phyloP scores from a whole-genome alignment of 306 rosid genomes.

The Alnus rubra region DNA sequence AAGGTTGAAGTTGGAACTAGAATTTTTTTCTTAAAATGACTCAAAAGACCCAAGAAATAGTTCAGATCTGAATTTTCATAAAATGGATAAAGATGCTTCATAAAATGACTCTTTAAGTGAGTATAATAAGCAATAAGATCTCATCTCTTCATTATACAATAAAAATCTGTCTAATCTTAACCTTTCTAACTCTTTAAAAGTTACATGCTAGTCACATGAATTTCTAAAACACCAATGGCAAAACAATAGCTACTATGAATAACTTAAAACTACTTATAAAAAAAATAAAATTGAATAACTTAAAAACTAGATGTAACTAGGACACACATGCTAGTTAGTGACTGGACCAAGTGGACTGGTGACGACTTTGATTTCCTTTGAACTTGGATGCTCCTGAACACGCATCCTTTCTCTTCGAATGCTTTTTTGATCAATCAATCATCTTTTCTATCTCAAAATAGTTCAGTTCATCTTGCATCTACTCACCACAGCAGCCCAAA shows the following conservation, averaged over 20 bases:
- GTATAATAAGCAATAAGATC: not conserved
- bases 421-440: not conserved
- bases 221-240: not conserved
- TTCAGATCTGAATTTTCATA: not conserved
- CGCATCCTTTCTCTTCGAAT: not conserved
- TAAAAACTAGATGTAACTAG: not conserved
- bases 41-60: not conserved
- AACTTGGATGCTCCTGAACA: not conserved
- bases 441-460: not conserved
- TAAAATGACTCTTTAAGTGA: not conserved
- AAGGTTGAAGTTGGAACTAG: not conserved
- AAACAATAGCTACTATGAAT: not conserved
- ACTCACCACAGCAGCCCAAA: not conserved
- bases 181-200: no score
- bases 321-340: not conserved
- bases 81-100: not conserved
- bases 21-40: not conserved
- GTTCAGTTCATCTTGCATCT: not conserved
- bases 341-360: not conserved
- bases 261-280: not conserved
- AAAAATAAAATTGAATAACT: not conserved
- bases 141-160: not conserved
- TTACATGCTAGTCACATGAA: not conserved
- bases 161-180: no score
- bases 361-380: not conserved